Evolutionary conservation across 2,329 filamentous ascomycete genomes (phyloP).

Genomic region (Grosmannia clavigera): DNA sequence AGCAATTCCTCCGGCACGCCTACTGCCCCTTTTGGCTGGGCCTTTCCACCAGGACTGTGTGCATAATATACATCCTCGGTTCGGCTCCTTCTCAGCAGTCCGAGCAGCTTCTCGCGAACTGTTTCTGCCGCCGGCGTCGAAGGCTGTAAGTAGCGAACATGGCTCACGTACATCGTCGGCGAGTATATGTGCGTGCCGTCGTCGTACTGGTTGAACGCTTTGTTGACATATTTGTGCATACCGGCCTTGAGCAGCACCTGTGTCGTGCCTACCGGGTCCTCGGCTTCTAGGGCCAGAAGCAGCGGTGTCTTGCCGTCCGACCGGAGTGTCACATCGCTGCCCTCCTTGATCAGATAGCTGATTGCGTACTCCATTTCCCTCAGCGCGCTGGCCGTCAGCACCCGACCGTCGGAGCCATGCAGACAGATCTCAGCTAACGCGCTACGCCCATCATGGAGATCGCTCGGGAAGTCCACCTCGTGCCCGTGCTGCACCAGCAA

Average conservation of each 20-base stretch:
- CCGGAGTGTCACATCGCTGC: constrained; percentile 42
- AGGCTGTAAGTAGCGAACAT: constrained; percentile 26
- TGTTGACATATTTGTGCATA: constrained; percentile 53
- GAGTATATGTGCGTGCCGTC: constrained; percentile 46
- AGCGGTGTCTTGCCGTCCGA: constrained; percentile 46
- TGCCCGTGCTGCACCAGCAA: constrained; percentile 47
- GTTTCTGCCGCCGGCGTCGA: not conserved
- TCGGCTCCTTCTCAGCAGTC: constrained; percentile 38
- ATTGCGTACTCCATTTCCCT: constrained; percentile 46
- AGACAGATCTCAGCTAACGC: constrained; percentile 52
- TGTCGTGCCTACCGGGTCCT: constrained; percentile 41
- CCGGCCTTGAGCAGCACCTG: constrained; percentile 48
- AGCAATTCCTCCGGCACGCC: constrained; percentile 39
- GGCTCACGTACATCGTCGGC: constrained; percentile 48
- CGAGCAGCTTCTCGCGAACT: constrained; percentile 28
- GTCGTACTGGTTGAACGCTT: constrained; percentile 42
- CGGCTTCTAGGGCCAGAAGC: constrained; percentile 46
- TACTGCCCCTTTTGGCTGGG: constrained; percentile 39
- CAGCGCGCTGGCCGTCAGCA: constrained; percentile 33
- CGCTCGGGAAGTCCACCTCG: constrained; percentile 52
- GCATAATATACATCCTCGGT: constrained; percentile 42
- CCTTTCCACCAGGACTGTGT: constrained; percentile 25
- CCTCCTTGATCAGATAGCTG: constrained; percentile 40
- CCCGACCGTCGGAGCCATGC: constrained; percentile 34
- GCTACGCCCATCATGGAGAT: constrained; percentile 48